Conservation (phyloP, 2,329 filamentous ascomycete species). For the Gremmenia infestans region DNA sequence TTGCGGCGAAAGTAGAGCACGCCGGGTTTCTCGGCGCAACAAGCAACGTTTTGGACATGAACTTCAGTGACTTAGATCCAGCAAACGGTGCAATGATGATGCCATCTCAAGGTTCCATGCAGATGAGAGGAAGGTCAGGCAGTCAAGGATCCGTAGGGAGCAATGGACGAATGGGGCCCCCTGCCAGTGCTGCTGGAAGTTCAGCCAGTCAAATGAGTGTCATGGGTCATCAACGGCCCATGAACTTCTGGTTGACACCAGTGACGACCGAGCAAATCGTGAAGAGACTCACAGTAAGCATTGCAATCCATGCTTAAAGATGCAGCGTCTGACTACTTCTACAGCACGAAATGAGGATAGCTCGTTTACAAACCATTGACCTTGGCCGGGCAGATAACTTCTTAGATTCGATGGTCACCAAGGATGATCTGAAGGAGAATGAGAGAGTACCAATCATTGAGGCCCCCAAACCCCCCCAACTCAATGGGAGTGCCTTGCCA, state of each 20-base stretch:
- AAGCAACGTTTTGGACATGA: conserved; percentile 79
- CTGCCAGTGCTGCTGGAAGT: conserved; percentile 48
- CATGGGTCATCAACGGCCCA: conserved; percentile 67
- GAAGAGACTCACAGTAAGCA: conserved; percentile 51
- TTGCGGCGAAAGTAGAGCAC: conserved; percentile 93
- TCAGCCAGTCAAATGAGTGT: conserved; percentile 47
- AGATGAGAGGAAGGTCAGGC: conserved; percentile 64
- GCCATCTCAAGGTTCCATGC: conserved; percentile 60
- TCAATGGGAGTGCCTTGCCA: conserved; percentile 42
- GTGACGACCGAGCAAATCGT: conserved; percentile 93
- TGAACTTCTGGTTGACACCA: conserved; percentile 81
- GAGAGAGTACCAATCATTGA: conserved; percentile 48
- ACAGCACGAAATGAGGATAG: conserved; percentile 84
- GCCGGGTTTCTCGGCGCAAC: conserved; percentile 75
- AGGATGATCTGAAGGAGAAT: conserved; percentile 59
- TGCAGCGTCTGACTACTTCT: conserved; percentile 21
- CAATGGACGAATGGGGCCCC: conserved; percentile 52
- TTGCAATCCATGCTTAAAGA: not conserved
- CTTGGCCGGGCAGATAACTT: conserved; percentile 78
- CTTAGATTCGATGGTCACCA: conserved; percentile 68
- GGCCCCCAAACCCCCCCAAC: conserved; percentile 41
- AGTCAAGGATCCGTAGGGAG: conserved; percentile 60
- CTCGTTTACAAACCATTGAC: conserved; percentile 82
- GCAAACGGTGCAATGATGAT: conserved; percentile 70
- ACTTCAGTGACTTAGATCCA: conserved; percentile 86